Base-by-base conservation (phyloP, 305 asterid species). In the Withania somnifera region DNA sequence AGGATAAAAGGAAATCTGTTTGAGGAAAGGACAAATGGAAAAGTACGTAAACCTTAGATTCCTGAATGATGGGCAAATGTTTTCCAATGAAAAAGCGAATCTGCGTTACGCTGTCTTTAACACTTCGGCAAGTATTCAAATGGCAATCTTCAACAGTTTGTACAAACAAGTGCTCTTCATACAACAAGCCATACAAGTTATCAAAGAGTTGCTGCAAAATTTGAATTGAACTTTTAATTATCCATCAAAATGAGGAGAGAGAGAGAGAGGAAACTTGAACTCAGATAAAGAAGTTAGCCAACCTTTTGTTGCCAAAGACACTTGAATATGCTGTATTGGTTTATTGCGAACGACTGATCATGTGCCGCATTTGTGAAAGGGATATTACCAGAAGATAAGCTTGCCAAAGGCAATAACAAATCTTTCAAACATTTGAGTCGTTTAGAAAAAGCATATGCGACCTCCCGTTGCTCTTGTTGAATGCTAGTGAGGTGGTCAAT, bases 231-330 rank as follows among this genome's bases (percentile, higher is more conserved):
- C 20, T 75, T 19, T 2, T 60, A 28, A 40, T 51, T 56, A 80
- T 22, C 63, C 64, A 50, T 11, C 54, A 52, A 78, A 63, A 80
- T 14, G 17, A 24, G 77, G 58, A 11, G 11, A 0, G 4, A 6
- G 24, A 1, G n/a, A 2, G 4, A 30, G 50, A 5, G 4, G 58
- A 8, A 36, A 26, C 14, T 19, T 24, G 13, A 47, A 36, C 53
- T 30, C 26, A 68, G 47, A 60, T 34, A 10, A 15, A 45, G 77
- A 24, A 47, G 45, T 24, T 66, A 19, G 58, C 84, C 6, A 51
- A 92, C 98, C 98, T 97, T 97, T 69, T 94, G 99, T 84, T 87
- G 92, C 98, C 98, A 91, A 97, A 97, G 87, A 91, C 96, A 94
- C 67, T 86, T 79, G 83, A 91, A 90, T 77, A 85, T 87, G 84